Evolutionary conservation across 768 basidiomycete genomes (phyloP).

Genomic region (Coprinopsis cinerea): DNA sequence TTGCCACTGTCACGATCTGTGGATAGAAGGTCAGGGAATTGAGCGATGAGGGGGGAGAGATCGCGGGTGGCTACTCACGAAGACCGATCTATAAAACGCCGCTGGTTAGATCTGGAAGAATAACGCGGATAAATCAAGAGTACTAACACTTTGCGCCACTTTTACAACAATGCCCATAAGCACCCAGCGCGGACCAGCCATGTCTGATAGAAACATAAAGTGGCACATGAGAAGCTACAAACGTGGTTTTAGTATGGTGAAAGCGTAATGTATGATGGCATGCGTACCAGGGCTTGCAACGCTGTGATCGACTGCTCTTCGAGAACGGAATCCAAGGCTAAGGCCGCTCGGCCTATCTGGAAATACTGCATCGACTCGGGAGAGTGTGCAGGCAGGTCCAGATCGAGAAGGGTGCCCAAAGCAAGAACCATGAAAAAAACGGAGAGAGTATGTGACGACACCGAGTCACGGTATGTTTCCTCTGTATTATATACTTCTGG

Average conservation of each 20-base stretch:
- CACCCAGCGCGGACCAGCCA: conserved; percentile 60
- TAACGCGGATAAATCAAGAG: conserved; percentile 15
- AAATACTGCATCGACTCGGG: conserved; percentile 54
- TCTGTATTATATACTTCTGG: conserved; percentile 46
- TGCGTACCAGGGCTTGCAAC: conserved; percentile 58
- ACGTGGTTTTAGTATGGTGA: conserved; percentile 17
- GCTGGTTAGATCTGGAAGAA: conserved; percentile 12
- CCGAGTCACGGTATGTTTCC: conserved; percentile 29
- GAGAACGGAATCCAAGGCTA: conserved; percentile 57
- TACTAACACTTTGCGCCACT: conserved; percentile 59
- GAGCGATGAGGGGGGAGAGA: background rate
- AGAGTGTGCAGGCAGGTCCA: conserved; percentile 46
- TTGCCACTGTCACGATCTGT: conserved; percentile 63
- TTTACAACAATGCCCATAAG: conserved; percentile 68
- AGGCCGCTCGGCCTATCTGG: conserved; percentile 52
- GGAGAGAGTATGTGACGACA: conserved; percentile 49
- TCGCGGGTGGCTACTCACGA: conserved; percentile 40
- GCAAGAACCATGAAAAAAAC: conserved; percentile 62
- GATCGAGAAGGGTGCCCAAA: conserved; percentile 56
- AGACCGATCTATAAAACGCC: conserved; percentile 47
- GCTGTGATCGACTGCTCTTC: conserved; percentile 59
- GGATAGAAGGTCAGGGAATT: conserved; percentile 10
- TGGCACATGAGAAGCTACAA: conserved; percentile 52
- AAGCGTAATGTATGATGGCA: conserved; percentile 4
- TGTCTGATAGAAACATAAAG: conserved; percentile 46